phyloP scores from a whole-genome alignment of 805 yeast species.

The Scheffersomyces spartinae region DNA sequence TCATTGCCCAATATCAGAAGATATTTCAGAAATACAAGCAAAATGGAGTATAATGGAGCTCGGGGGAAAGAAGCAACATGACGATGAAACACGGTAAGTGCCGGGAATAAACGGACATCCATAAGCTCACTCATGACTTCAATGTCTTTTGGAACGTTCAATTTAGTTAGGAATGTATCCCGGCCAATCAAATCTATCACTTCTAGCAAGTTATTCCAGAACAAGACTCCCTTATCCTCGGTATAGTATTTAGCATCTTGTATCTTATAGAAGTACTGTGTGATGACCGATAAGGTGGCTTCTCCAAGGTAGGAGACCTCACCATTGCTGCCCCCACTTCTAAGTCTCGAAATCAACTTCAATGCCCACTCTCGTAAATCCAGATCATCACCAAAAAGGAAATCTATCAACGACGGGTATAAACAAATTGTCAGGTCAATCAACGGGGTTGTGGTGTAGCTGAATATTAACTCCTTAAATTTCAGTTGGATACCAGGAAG shows the following conservation, averaged over 20 bases:
- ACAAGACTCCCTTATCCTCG: slow-evolving; percentile 25
- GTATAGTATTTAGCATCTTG: slow-evolving; percentile 42
- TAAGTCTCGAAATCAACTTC: slow-evolving; percentile 12
- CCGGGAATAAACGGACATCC: slow-evolving; percentile 22
- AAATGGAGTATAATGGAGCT: slow-evolving; percentile 21
- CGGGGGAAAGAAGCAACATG: slow-evolving; percentile 41
- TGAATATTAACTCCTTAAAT: too few species aligned
- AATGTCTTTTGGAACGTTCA: slow-evolving; percentile 18
- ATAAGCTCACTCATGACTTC: slow-evolving; percentile 15
- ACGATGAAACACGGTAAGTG: slow-evolving; percentile 32
- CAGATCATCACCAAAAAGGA: slow-evolving; percentile 41
- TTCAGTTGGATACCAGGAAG: too few species aligned
- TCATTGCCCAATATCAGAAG: slow-evolving; percentile 14
- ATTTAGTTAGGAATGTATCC: slow-evolving; percentile 18
- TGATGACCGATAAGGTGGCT: slow-evolving; percentile 30
- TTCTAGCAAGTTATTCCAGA: slow-evolving; percentile 35
- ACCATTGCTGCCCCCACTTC: slow-evolving; percentile 4
- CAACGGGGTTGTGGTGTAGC: slow-evolving; percentile 5
- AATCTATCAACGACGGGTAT: slow-evolving; percentile 41
- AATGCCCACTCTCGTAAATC: slow-evolving; percentile 40
- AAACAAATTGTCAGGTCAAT: slow-evolving; percentile 8
- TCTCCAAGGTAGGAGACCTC: slow-evolving; percentile 7
- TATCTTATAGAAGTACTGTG: slow-evolving; percentile 45
- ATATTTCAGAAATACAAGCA: slow-evolving; percentile 11
- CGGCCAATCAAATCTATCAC: slow-evolving; percentile 23